Percentiles rank a stretch among this genome's conserved stretches.
Evolutionary conservation across 129 eudicot species (phyloP).

Genomic region (Escallonia herrerae): DNA sequence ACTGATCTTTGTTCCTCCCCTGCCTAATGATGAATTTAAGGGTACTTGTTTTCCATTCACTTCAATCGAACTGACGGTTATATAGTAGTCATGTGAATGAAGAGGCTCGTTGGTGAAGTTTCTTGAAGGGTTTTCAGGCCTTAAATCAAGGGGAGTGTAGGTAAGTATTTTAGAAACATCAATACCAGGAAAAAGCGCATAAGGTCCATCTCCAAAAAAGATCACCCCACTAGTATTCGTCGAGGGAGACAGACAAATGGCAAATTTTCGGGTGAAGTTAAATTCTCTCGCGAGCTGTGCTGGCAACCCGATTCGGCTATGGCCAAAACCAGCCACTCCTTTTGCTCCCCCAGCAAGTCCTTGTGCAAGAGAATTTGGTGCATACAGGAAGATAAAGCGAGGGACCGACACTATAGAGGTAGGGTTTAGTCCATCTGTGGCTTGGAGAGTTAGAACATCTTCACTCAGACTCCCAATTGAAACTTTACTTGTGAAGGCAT

Average conservation of each 20-base stretch:
- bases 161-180: conserved; percentile 2
- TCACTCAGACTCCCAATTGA: conserved; percentile 30
- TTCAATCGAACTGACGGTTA: conserved; percentile 28
- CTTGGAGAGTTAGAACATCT: conserved; percentile 27
- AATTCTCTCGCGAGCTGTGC: conserved; percentile 35
- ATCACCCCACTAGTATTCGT: conserved; percentile 16
- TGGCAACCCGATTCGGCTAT: conserved; percentile 28
- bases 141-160: conserved; percentile 33
- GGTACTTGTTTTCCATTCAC: conserved; percentile 23
- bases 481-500: conserved; percentile 23
- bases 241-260: conserved; percentile 27
- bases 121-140: conserved; percentile 15
- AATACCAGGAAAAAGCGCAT: conserved; percentile 9
- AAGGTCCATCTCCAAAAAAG: conserved; percentile 37
- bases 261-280: conserved; percentile 26
- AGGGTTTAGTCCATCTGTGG: conserved; percentile 7
- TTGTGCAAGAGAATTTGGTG: conserved; percentile 27
- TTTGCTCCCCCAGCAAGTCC: conserved; percentile 22
- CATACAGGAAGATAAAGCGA: conserved; percentile 32
- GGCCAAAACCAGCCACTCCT: conserved; percentile 41
- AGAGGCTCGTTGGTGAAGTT: not conserved
- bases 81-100: conserved; percentile 23
- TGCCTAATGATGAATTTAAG: conserved; percentile 17
- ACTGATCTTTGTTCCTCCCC: conserved; percentile 22
- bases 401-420: conserved; percentile 15